Percentiles rank a stretch among this genome's conserved stretches.
phyloP scores from a whole-genome alignment of 73 alveolate species.

The Tetrahymena thermophila region DNA sequence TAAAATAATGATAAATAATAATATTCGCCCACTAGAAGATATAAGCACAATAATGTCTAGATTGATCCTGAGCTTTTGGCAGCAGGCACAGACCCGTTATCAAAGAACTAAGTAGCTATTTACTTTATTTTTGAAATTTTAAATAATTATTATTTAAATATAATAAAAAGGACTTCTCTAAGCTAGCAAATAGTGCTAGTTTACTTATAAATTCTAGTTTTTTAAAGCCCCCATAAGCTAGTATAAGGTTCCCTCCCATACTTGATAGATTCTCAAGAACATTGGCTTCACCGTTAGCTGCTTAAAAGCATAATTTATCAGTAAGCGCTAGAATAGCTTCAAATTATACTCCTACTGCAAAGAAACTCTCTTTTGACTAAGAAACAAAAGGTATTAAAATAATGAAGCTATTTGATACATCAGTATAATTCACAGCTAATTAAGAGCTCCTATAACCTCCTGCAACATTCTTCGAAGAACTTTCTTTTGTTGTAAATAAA shows the following conservation, averaged over 20 bases:
- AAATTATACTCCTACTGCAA: conserved; percentile 67
- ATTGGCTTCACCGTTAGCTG: conserved; percentile 89
- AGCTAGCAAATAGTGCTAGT: conserved; percentile 62
- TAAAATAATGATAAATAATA: conserved; percentile 9
- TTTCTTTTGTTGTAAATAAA: conserved; percentile 36
- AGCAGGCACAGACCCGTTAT: conserved; percentile 86
- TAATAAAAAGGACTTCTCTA: conserved; percentile 59
- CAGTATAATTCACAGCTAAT: conserved; percentile 64
- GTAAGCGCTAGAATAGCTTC: conserved; percentile 83
- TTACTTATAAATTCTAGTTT: conserved; percentile 56
- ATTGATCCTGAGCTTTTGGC: conserved; percentile 64
- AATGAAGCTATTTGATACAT: conserved; percentile 57
- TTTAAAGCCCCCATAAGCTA: conserved; percentile 75
- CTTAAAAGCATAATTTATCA: conserved; percentile 70
- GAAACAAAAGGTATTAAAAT: conserved; percentile 69
- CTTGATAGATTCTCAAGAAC: conserved; percentile 90
- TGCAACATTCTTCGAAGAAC: conserved; percentile 65
- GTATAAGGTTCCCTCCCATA: conserved; percentile 89
- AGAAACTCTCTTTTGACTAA: conserved; percentile 72
- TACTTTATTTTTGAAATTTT: not conserved
- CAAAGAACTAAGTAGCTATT: conserved; percentile 36
- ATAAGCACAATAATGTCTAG: not conserved
- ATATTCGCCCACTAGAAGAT: conserved; percentile 70
- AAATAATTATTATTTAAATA: not conserved
- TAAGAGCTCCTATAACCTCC: conserved; percentile 49